Evolutionary conservation across 2,329 filamentous ascomycete genomes (phyloP), one percentile per base, ranked within the genome.

Genomic region (Madurella mycetomatis): DNA sequence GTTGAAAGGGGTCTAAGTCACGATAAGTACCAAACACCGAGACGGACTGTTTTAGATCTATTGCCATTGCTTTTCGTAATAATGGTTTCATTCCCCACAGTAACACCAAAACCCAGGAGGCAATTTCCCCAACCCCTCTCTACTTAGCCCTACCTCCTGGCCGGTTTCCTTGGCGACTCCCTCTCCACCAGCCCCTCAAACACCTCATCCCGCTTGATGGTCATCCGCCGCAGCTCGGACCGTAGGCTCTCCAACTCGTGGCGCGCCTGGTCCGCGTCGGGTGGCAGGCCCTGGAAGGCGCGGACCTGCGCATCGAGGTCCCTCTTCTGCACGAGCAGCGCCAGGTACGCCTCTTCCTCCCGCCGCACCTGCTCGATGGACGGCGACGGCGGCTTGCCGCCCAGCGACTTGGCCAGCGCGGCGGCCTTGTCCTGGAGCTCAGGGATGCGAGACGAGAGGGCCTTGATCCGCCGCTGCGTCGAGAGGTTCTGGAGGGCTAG

Each of bases 151-250:
- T 15, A 37, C 34, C 34, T 25, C 25, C 25, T 25, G 7, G 25
- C 25, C 25, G 25, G 25, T 58, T 75, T 78, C 53, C 73, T 70
- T 2, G 81, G 81, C 51, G 80, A 83, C 65, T 83, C 80, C 41
- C 77, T 74, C 62, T 84, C 82, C 2, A 90, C 83, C 45, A 94
- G 67, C 1, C 78, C 80, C 66, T 92, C 90, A 66, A 95, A 95
- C 51, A 90, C 76, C 31, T 73, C 77, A 67, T 96, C 90, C 51
- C 91, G 80, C 61, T 78, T 77, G 59, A 76, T 76, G 30, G 79
- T 84, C 49, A 90, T 71, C 9, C 73, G 71, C 40, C 79, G 76
- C 44, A 95, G 73, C 64, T 90, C 83, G 1, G 74, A 72, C 56
- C 87, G 81, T 42, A 91, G 71, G 31, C 77, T 74, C 60, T 88